Evolutionary conservation across 73 alveolate genomes (phyloP).

Genomic region (Symbiodinium pilosum): DNA sequence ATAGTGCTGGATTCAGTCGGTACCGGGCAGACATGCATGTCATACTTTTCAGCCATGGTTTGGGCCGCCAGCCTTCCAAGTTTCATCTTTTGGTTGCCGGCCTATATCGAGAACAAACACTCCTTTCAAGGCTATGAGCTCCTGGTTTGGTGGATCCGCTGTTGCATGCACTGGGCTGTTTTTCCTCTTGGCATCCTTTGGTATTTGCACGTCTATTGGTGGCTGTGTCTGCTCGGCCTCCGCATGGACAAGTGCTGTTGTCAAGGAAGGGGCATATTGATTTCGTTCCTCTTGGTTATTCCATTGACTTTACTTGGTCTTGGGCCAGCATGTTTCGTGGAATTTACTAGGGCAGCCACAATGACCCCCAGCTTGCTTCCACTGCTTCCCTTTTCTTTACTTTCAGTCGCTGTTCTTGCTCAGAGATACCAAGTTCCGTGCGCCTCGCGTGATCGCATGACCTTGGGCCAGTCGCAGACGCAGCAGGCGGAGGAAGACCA

Average conservation of each 20-base stretch:
- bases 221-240: slow-evolving; percentile 5
- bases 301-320: background rate
- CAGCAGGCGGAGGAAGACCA: background rate
- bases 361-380: slow-evolving; percentile 7
- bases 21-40: background rate
- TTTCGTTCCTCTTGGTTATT: background rate
- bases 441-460: background rate
- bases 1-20: slow-evolving; percentile 2
- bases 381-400: background rate
- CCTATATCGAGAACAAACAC: background rate
- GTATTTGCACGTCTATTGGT: background rate
- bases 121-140: background rate
- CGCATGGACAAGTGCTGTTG: background rate
- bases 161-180: background rate
- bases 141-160: slow-evolving; percentile 6
- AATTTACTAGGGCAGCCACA: background rate
- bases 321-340: background rate
- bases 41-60: background rate
- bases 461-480: background rate
- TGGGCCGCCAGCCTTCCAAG: slow-evolving; percentile 1
- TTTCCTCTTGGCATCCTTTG: background rate
- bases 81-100: background rate
- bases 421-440: background rate
- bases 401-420: background rate
- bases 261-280: background rate